phyloP scores from a whole-genome alignment of 805 yeast genomes.

The Torulaspora franciscae region DNA sequence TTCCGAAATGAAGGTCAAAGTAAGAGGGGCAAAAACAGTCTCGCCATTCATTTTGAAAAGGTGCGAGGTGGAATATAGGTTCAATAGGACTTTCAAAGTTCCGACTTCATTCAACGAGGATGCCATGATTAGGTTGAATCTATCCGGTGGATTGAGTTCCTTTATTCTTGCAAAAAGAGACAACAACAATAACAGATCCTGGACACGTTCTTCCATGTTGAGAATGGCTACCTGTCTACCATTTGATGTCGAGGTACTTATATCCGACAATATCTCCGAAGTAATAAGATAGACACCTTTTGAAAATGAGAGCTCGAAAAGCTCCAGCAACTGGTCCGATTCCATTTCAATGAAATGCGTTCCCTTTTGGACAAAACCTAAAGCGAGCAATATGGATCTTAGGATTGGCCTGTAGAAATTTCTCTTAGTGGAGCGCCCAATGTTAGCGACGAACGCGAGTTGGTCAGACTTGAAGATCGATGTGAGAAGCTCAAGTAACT shows the following conservation, averaged over 20 bases:
- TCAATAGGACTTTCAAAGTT: conserved; percentile 56
- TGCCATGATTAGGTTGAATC: conserved; percentile 48
- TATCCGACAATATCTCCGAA: conserved; percentile 54
- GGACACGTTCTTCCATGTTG: conserved; percentile 48
- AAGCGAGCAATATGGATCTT: conserved; percentile 49
- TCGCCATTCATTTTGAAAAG: conserved; percentile 55
- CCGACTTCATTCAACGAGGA: conserved; percentile 51
- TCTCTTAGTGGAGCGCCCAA: conserved; percentile 37
- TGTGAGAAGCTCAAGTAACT: conserved; percentile 21
- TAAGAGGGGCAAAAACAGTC: conserved; percentile 64
- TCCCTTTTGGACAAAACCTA: conserved; percentile 42
- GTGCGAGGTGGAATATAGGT: conserved; percentile 65
- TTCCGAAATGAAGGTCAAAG: conserved; percentile 65
- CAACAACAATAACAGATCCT: conserved; percentile 59
- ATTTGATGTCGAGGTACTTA: conserved; percentile 37
- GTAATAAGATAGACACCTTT: conserved; percentile 59
- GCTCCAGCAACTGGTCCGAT: conserved; percentile 49
- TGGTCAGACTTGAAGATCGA: conserved; percentile 45
- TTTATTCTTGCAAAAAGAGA: conserved; percentile 60
- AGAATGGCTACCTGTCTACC: conserved; percentile 33
- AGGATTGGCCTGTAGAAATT: conserved; percentile 56
- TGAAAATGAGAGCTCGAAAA: conserved; percentile 60
- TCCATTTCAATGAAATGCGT: conserved; percentile 43
- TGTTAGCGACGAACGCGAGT: conserved; percentile 43
- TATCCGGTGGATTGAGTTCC: conserved; percentile 43